Base-by-base conservation (phyloP, 2,329 filamentous ascomycete species). In the Cladosporium sp. region DNA sequence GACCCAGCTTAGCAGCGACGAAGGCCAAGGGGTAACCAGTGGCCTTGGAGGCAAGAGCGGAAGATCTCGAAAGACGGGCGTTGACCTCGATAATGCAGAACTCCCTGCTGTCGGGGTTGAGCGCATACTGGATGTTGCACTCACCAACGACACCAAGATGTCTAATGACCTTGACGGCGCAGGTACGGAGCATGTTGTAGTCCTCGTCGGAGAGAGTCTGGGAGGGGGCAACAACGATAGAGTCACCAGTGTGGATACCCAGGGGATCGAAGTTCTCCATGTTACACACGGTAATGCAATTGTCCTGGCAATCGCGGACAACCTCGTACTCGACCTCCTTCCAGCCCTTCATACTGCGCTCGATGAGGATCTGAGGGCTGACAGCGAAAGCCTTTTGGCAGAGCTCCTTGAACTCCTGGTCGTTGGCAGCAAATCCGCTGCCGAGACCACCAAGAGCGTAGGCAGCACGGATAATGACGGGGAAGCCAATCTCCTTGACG, bases 41-140 rank as follows among this genome's bases (percentile, higher is more conserved):
- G 7, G 92, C 92, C 76, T 98, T 98, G 18, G 93, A 97, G 18
- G 92, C 92, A 56, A 98, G 77, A 13, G 93, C 92, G 9, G 92
- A 98, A 42, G 92, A 98, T 72, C 93, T 81, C 43, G 92, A 98
- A 52, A 98, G 76, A 78, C 92, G 86, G 42, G 92, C 93, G 64
- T 98, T 98, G 74, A 98, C 93, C 70, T 98, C 93, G 65, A 98
- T 98, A 59, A 98, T 96, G 77, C 93, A 96, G 75, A 96, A 98
- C 67, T 98, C 93, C 67, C 81, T 84, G 1, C 91, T 96, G 69
- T 91, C 88, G 2, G 93, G 93, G 73, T 98, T 96, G 48, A 98
- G 75, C 4, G 93, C 93, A 64, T 97, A 98, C 69, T 98, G 93
- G 55, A 98, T 96, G 72, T 98, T 98, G 74, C 93, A 98, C 73